Conservation (phyloP, 768 basidiomycete genomes). For the Dictyophora rubrovolvata region DNA sequence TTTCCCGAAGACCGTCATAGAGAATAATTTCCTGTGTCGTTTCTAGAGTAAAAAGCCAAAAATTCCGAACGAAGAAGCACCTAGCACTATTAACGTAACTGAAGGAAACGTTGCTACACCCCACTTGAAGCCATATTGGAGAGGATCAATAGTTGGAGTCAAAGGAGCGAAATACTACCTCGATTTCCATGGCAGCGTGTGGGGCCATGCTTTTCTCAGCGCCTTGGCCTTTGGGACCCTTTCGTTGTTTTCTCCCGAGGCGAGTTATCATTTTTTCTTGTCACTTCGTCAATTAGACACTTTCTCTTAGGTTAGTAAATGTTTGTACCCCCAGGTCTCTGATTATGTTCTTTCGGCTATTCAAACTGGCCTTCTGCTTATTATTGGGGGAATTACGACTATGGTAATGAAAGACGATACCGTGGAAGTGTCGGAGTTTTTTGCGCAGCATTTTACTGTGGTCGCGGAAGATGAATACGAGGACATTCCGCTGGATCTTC, state of each 20-base stretch:
- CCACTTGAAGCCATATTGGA: neutral
- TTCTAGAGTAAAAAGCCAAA: neutral
- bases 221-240: neutral
- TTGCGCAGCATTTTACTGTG: neutral
- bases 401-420: neutral
- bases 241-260: neutral
- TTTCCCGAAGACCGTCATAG: neutral
- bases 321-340: constrained; percentile 1
- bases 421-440: neutral
- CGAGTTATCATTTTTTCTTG: neutral
- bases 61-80: neutral
- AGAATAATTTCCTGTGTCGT: neutral
- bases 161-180: neutral
- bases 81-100: neutral
- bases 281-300: too few relatives aligned
- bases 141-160: neutral
- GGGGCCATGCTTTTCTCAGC: constrained; percentile 6
- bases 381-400: constrained; percentile 1
- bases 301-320: neutral
- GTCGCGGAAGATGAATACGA: neutral
- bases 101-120: neutral
- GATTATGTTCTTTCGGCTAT: constrained; percentile 3
- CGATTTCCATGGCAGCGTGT: neutral
- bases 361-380: neutral
- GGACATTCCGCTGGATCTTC: neutral